Conservation (phyloP, 2,329 filamentous ascomycete species). For the Botryosphaeria dothidea region DNA sequence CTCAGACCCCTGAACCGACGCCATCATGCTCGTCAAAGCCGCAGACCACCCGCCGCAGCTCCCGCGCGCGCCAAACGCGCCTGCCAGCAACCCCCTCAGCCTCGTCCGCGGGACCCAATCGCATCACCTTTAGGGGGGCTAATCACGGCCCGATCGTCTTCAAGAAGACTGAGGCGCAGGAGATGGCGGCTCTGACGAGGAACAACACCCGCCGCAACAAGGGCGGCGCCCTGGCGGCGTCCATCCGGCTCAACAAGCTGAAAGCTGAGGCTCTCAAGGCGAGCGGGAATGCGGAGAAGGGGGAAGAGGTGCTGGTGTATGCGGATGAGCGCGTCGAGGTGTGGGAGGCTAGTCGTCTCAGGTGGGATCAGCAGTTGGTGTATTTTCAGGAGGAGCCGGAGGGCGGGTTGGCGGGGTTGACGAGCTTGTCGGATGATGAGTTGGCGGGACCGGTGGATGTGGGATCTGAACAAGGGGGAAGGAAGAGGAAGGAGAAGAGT, state of each 20-base stretch:
- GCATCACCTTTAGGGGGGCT: slow-evolving; percentile 46
- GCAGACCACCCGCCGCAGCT: slow-evolving; percentile 33
- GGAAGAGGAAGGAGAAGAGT: slow-evolving; percentile 30
- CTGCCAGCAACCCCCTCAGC: slow-evolving; percentile 32
- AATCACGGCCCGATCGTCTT: slow-evolving; percentile 48
- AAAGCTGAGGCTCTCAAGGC: slow-evolving; percentile 30
- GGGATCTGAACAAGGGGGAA: not conserved
- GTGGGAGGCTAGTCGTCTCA: slow-evolving; percentile 26
- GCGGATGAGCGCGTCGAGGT: slow-evolving; percentile 16
- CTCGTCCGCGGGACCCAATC: slow-evolving; percentile 38
- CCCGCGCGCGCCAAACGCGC: slow-evolving; percentile 36
- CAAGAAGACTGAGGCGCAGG: slow-evolving; percentile 51
- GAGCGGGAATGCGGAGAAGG: slow-evolving; percentile 1
- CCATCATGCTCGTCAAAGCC: slow-evolving; percentile 2
- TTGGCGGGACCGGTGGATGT: slow-evolving; percentile 20
- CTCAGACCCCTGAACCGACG: not conserved
- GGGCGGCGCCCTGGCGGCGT: slow-evolving; percentile 45
- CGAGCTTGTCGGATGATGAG: slow-evolving; percentile 7
- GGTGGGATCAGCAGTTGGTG: slow-evolving; percentile 49
- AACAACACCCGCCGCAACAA: slow-evolving; percentile 55
- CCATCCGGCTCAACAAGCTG: slow-evolving; percentile 45
- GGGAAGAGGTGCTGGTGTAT: not conserved
- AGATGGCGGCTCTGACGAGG: slow-evolving; percentile 46
- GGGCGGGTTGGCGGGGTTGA: slow-evolving; percentile 15
- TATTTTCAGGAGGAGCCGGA: slow-evolving; percentile 46